These are phyloP conservation scores for Pythium sp. DNA, from an alignment of 352 stramenopile genomes.

Conservation along the genomic window DNA sequence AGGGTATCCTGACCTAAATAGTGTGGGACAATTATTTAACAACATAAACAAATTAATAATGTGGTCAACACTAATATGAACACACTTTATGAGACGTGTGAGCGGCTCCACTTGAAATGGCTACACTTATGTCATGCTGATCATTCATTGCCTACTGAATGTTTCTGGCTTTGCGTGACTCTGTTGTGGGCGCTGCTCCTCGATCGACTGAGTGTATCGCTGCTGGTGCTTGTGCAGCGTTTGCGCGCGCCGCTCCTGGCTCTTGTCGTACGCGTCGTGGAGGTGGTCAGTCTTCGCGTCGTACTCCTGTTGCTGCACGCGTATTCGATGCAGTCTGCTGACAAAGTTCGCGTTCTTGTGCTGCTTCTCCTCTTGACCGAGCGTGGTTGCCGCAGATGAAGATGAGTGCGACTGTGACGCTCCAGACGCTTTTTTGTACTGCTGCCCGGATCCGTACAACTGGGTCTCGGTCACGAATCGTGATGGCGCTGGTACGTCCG, in stretches of 20 bases:
- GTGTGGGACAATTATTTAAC: background rate
- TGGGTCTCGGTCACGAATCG: constrained; percentile 42
- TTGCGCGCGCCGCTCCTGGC: constrained; percentile 34
- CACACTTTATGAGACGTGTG: constrained; percentile 9
- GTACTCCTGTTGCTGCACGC: constrained; percentile 36
- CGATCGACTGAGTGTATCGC: constrained; percentile 34
- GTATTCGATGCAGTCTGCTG: constrained; percentile 39
- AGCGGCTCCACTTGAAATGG: constrained; percentile 10
- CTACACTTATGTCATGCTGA: background rate
- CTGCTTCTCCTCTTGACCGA: constrained; percentile 56
- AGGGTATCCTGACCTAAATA: background rate
- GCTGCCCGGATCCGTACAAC: constrained; percentile 33
- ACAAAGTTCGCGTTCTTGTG: constrained; percentile 30
- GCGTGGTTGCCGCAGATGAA: constrained; percentile 16
- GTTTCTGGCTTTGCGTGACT: background rate
- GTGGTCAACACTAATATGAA: background rate
- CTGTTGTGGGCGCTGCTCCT: constrained; percentile 26
- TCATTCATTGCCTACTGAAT: background rate
- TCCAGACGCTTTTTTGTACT: constrained; percentile 3
- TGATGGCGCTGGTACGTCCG: background rate
- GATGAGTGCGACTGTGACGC: background rate
- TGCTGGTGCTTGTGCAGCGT: constrained; percentile 41
- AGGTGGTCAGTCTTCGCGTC: constrained; percentile 23
- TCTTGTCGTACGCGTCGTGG: constrained; percentile 25
- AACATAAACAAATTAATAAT: background rate